These are phyloP conservation scores for Cucumis sativus DNA, from an alignment of 306 rosid genomes.

Conservation along the genomic window DNA sequence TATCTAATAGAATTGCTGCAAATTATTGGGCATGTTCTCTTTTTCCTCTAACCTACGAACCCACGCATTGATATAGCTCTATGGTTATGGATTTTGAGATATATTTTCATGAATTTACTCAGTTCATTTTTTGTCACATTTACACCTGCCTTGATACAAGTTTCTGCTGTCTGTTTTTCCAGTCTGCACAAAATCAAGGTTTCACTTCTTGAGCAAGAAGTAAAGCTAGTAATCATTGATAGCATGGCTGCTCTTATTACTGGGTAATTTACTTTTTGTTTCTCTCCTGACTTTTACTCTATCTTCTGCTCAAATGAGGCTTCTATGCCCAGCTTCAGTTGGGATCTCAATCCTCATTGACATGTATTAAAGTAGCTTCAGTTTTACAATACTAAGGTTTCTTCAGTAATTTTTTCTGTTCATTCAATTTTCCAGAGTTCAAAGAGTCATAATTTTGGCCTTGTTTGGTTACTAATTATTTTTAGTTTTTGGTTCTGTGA, in stretches of 20 bases:
- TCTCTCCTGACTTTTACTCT: neutral
- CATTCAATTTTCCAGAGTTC: neutral
- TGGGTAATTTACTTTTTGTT: slow-evolving; percentile 38
- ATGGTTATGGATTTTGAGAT: neutral
- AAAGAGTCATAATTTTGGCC: neutral
- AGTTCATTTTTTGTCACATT: neutral
- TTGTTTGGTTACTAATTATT: too few relatives aligned
- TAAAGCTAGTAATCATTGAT: slow-evolving; percentile 76
- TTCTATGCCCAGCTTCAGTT: neutral
- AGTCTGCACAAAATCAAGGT: slow-evolving; percentile 75
- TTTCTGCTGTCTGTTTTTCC: slow-evolving; percentile 11
- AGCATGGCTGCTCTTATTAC: slow-evolving; percentile 83
- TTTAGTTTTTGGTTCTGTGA: too few relatives aligned
- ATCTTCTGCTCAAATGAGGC: neutral
- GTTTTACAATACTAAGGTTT: neutral
- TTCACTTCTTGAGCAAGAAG: slow-evolving; percentile 61
- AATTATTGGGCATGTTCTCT: neutral
- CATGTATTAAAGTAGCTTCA: neutral
- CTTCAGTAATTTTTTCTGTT: neutral
- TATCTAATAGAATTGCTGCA: neutral
- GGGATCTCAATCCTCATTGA: neutral
- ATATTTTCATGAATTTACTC: neutral
- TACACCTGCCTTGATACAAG: neutral
- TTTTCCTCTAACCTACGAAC: neutral
- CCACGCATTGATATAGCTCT: neutral